These are phyloP conservation scores for Saururus chinensis DNA, from an alignment of 164 flowering plant species.

Conservation along the genomic window DNA sequence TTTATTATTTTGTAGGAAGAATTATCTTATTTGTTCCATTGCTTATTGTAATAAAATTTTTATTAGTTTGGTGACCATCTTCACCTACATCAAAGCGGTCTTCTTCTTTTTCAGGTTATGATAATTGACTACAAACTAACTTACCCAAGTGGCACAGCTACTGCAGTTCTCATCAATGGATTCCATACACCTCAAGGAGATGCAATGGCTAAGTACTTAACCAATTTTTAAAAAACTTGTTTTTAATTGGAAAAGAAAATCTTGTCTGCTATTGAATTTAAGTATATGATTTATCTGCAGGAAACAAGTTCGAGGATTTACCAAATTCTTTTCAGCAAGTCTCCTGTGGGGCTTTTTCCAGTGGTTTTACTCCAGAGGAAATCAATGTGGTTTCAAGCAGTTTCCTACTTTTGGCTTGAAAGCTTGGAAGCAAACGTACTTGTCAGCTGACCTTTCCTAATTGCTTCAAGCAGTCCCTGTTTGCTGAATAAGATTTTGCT, in stretches of 20 bases:
- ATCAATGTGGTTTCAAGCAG: constrained; percentile 14
- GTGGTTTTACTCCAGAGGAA: constrained; percentile 17
- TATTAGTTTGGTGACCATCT: not conserved
- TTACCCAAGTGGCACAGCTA: constrained; percentile 80
- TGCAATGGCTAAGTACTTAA: constrained; percentile 48
- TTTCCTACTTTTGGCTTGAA: constrained; percentile 15
- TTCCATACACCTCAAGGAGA: constrained; percentile 59
- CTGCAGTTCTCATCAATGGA: constrained; percentile 87
- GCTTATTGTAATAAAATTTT: not conserved
- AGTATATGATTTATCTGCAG: constrained; percentile 22
- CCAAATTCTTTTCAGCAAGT: constrained; percentile 10
- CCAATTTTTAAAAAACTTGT: not conserved
- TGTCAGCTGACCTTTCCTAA: too few species aligned
- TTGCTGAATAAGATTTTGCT: not conserved
- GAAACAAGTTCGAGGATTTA: constrained; percentile 19
- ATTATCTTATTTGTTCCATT: not conserved
- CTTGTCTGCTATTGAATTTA: not conserved
- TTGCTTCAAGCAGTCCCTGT: not conserved
- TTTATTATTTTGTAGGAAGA: not conserved
- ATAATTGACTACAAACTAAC: constrained; percentile 73
- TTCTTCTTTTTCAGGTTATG: constrained; percentile 42
- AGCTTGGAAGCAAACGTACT: constrained; percentile 13
- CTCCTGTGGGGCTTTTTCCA: constrained; percentile 14
- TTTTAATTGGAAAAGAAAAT: not conserved
- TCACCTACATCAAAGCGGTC: not conserved